phyloP scores from a whole-genome alignment of 805 yeast genomes.

The Starmerella etchellsii region DNA sequence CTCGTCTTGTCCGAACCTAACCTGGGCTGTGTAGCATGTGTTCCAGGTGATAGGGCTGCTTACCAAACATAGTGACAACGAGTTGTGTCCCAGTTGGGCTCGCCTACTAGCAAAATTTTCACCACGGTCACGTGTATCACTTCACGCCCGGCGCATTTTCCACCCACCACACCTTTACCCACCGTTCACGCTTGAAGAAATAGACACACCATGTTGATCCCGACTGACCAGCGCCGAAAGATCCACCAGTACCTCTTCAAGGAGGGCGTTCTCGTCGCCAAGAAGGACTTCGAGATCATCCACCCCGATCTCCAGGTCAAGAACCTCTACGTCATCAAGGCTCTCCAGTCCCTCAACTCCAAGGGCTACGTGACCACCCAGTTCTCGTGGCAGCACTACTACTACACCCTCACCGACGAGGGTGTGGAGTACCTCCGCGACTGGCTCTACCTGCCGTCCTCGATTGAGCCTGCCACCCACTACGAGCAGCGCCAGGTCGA shows the following conservation, averaged over 20 bases:
- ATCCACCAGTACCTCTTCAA: conserved; percentile 98
- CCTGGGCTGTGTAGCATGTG: too few species aligned
- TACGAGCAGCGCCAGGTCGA: conserved; percentile 68
- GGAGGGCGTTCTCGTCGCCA: conserved; percentile 99
- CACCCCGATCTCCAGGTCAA: conserved; percentile 97
- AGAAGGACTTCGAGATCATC: conserved; percentile 95
- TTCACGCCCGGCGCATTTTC: too few species aligned
- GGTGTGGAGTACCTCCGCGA: conserved; percentile 98
- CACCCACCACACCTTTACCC: too few species aligned
- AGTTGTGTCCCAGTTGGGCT: too few species aligned
- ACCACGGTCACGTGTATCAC: too few species aligned
- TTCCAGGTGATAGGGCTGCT: too few species aligned
- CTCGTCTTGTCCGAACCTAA: too few species aligned
- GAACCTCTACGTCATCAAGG: conserved; percentile 96
- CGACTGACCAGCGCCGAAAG: conserved; percentile 99
- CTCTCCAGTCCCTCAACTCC: conserved; percentile 97
- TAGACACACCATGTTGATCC: conserved; percentile 90
- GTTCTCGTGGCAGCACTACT: conserved; percentile 99
- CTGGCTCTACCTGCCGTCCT: conserved; percentile 97
- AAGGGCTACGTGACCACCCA: conserved; percentile 99
- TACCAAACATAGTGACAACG: too few species aligned
- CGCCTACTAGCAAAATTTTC: too few species aligned
- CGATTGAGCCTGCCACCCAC: conserved; percentile 96
- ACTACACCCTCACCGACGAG: conserved; percentile 99
- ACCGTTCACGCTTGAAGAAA: too few species aligned